phyloP scores from a whole-genome alignment of 2,329 filamentous ascomycete species.

The Clathrospora elynae region DNA sequence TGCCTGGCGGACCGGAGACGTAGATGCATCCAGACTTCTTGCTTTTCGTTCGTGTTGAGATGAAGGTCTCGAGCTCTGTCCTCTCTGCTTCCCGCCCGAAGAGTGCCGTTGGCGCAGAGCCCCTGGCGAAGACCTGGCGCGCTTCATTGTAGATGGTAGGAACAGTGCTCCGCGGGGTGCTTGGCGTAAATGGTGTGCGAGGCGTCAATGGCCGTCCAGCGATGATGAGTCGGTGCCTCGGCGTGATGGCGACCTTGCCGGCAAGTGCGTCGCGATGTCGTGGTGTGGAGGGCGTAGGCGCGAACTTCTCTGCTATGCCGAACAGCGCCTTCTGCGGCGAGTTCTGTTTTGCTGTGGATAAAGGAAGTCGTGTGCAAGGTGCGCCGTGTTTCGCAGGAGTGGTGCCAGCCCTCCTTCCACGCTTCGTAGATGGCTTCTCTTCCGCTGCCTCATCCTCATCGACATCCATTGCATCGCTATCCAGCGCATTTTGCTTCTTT shows the following conservation, averaged over 20 bases:
- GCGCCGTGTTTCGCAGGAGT: constrained; percentile 57
- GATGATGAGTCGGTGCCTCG: constrained; percentile 81
- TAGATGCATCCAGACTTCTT: constrained; percentile 82
- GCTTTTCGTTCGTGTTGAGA: constrained; percentile 65
- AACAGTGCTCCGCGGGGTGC: constrained; percentile 66
- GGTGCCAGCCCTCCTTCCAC: constrained; percentile 39
- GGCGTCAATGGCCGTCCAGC: constrained; percentile 76
- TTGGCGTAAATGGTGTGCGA: constrained; percentile 75
- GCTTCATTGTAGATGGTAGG: constrained; percentile 86
- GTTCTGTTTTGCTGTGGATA: constrained; percentile 56
- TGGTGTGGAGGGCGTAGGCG: constrained; percentile 68
- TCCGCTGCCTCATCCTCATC: constrained; percentile 52
- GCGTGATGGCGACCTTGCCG: constrained; percentile 72
- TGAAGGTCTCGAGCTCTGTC: constrained; percentile 70
- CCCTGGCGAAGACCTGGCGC: constrained; percentile 83
- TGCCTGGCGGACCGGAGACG: constrained; percentile 92
- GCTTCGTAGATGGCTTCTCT: constrained; percentile 44
- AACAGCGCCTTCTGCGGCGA: constrained; percentile 55
- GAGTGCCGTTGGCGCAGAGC: constrained; percentile 73
- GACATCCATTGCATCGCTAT: constrained; percentile 54
- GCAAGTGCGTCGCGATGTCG: constrained; percentile 79
- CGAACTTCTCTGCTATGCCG: constrained; percentile 54
- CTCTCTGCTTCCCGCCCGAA: constrained; percentile 75
- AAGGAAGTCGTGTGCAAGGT: constrained; percentile 48
- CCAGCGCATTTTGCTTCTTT: constrained; percentile 39